These are phyloP conservation scores for Aquilaria yunnanensis DNA, from an alignment of 345 rosid species.

Conservation along the genomic window DNA sequence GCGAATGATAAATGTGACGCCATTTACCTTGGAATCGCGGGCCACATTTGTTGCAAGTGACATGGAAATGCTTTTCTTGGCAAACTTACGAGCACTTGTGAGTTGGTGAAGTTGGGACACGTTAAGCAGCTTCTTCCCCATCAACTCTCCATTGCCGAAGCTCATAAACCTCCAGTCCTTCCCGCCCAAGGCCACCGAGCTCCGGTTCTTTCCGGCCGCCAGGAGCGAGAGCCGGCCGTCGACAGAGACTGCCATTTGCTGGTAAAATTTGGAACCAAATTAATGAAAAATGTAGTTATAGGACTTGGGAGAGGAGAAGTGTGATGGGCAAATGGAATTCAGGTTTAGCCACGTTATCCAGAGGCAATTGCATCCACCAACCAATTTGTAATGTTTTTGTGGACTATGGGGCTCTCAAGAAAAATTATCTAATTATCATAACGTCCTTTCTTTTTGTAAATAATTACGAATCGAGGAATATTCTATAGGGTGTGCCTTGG, in stretches of 20 bases:
- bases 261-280: neutral
- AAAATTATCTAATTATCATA: neutral
- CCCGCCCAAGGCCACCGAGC: conserved; percentile 24
- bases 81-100: conserved; percentile 7
- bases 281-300: neutral
- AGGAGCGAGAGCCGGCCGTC: conserved; percentile 58
- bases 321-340: conserved; percentile 30
- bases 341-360: conserved; percentile 64
- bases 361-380: conserved; percentile 60
- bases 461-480: conserved; percentile 22
- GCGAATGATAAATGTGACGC: too few relatives aligned
- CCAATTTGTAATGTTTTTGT: conserved; percentile 34
- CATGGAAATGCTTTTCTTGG: conserved; percentile 34
- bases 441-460: neutral
- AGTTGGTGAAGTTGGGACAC: conserved; percentile 14
- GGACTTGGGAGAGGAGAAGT: conserved; percentile 1
- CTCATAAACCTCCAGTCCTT: conserved; percentile 31
- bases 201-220: conserved; percentile 34
- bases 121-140: conserved; percentile 67
- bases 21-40: conserved; percentile 44
- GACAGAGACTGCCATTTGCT: conserved; percentile 51
- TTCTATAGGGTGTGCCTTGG: conserved; percentile 7
- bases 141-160: conserved; percentile 59
- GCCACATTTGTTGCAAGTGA: conserved; percentile 38
- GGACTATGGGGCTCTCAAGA: neutral